These are phyloP conservation scores for Nemania bipapillata DNA, from an alignment of 2,329 filamentous ascomycete species.

Conservation along the genomic window DNA sequence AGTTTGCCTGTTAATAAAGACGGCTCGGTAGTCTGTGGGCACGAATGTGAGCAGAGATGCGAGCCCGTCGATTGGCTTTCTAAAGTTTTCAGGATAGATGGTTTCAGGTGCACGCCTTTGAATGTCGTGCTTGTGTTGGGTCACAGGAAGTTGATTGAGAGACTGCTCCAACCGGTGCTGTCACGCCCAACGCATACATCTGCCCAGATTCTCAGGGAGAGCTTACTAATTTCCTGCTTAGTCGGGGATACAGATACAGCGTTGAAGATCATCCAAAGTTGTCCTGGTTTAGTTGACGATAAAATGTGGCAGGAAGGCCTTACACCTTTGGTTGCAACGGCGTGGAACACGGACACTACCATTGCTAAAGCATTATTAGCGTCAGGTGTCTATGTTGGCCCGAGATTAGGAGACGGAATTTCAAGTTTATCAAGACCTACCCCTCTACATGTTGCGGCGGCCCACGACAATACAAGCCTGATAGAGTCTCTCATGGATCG, in stretches of 20 bases:
- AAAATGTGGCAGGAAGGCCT: background rate
- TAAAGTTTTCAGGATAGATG: too few species aligned
- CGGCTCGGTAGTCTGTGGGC: too few species aligned
- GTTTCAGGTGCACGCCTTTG: background rate
- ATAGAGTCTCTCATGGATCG: too few species aligned
- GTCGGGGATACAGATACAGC: background rate
- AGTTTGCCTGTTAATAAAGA: too few species aligned
- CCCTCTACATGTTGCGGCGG: too few species aligned
- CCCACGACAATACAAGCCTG: too few species aligned
- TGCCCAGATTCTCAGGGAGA: background rate
- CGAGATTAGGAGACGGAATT: background rate
- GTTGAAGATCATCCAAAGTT: background rate
- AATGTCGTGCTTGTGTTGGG: background rate
- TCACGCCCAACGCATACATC: background rate
- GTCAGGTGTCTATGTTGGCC: background rate
- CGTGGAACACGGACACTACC: constrained; percentile 15
- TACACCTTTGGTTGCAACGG: constrained; percentile 18
- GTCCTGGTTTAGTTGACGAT: too few species aligned
- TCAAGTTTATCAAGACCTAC: background rate
- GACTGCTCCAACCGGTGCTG: background rate
- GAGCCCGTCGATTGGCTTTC: too few species aligned
- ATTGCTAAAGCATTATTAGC: constrained; percentile 1
- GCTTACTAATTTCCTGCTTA: background rate
- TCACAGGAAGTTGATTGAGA: background rate
- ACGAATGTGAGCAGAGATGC: too few species aligned